Evolutionary conservation across 1,284 basidiomycete species (phyloP).

Genomic region (Cutaneotrichosporon cyanovorans): DNA sequence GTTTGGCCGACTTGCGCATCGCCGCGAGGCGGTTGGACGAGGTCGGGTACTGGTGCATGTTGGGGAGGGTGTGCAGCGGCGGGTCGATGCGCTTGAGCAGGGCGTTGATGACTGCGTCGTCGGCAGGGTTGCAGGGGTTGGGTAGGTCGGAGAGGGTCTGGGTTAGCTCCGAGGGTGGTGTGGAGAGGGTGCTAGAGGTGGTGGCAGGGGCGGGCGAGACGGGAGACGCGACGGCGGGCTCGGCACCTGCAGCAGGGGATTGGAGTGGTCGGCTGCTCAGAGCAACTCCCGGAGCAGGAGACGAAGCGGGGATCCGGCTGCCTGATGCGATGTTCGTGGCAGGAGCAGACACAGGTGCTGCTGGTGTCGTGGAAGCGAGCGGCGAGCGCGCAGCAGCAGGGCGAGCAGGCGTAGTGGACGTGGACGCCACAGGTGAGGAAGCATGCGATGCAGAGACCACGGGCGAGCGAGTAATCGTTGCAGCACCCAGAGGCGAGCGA

Average conservation of each 20-base stretch:
- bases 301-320: no score
- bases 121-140: constrained; percentile 85
- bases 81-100: constrained; percentile 61
- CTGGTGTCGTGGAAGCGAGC: no score
- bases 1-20: constrained; percentile 49
- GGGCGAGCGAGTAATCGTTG: no score
- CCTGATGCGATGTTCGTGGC: no score
- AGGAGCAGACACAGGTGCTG: no score
- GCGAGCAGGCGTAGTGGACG: no score
- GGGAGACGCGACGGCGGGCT: not conserved
- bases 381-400: no score
- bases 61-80: constrained; percentile 51
- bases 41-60: constrained; percentile 53
- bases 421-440: no score
- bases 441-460: no score
- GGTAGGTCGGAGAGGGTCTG: constrained; percentile 34
- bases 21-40: constrained; percentile 57
- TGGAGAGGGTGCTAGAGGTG: not conserved
- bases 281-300: no score
- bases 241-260: no score
- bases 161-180: not conserved
- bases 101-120: constrained; percentile 57
- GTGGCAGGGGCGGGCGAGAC: not conserved
- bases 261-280: no score
- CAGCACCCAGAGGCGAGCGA: not conserved